Evolutionary conservation across 208 protist genomes (phyloP), one percentile per base, ranked within the genome.

Genomic region (Cochliopodium minus): DNA sequence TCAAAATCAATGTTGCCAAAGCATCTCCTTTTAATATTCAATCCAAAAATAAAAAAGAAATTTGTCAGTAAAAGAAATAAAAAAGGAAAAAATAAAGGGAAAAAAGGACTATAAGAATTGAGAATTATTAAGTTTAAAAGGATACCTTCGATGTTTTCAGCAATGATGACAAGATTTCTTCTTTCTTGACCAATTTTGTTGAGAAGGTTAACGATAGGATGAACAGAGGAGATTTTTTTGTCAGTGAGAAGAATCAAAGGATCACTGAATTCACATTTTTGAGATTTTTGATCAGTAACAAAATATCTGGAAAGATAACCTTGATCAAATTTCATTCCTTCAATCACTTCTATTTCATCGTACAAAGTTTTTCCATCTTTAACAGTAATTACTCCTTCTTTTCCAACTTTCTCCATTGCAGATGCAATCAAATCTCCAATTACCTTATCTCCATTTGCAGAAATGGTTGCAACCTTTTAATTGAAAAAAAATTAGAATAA

Each of bases 301-400:
- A 99, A 99, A 79, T 96, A 97, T 59, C 89, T 88, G 29, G 90
- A 96, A 65, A 98, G 76, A 72, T 86, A 98, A 42, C 94, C 95
- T 59, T 84, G 81, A 61, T 96, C 88, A 36, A 97, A 88, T 58
- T 79, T 91, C 87, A 96, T 95, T 62, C 92, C 92, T 67, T 96
- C 91, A 48, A 91, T 86, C 33, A 95, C 70, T 69, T 98, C 93
- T 29, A 98, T 83, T 74, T 96, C 90, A 57, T 95, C 89, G 34
- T 77, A 64, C 30, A 97, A 53, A 13, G 91, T 97, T 71, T 97
- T 96, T 60, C 94, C 94, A 65, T 98, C 93, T 75, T 88, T 77
- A 39, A 95, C 88, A 45, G 92, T 98, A 83, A 98, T 97, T 51
- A 98, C 91, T 54, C 94, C 94, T 65, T 97, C 87, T 67, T 91